These are phyloP conservation scores for Saccharomycopsis sp. DNA, from an alignment of 805 yeast genomes.

Conservation along the genomic window DNA sequence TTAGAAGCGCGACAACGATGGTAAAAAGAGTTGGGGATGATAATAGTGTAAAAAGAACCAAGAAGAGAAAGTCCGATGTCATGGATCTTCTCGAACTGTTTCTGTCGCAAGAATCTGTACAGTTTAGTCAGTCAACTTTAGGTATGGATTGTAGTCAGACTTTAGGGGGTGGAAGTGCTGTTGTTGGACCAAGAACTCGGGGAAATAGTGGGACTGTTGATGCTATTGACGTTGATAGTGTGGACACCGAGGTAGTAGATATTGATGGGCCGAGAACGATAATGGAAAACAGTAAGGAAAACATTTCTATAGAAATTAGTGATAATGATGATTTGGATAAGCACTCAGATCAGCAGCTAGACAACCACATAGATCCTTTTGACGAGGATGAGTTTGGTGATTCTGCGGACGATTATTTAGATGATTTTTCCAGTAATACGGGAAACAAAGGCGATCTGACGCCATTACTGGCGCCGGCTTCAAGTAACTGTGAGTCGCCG, in stretches of 20 bases:
- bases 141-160: neutral
- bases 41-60: neutral
- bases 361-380: neutral
- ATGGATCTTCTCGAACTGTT: conserved; percentile 7
- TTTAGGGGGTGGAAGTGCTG: neutral
- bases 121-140: neutral
- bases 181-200: neutral
- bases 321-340: neutral
- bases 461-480: neutral
- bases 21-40: conserved; percentile 29
- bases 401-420: conserved; percentile 2
- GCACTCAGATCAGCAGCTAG: neutral
- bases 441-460: neutral
- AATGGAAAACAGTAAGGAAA: neutral
- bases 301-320: neutral
- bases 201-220: neutral
- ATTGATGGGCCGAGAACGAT: neutral
- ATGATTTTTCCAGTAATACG: neutral
- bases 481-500: neutral
- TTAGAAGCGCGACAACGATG: conserved; percentile 44
- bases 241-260: neutral
- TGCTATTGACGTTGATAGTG: neutral
- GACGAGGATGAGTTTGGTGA: neutral
- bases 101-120: conserved; percentile 1
- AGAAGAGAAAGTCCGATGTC: conserved; percentile 2